Percentiles rank a stretch among this genome's conserved stretches.
Evolutionary conservation across 768 basidiomycete species (phyloP).

Genomic region (Fomitopsis pulvina): DNA sequence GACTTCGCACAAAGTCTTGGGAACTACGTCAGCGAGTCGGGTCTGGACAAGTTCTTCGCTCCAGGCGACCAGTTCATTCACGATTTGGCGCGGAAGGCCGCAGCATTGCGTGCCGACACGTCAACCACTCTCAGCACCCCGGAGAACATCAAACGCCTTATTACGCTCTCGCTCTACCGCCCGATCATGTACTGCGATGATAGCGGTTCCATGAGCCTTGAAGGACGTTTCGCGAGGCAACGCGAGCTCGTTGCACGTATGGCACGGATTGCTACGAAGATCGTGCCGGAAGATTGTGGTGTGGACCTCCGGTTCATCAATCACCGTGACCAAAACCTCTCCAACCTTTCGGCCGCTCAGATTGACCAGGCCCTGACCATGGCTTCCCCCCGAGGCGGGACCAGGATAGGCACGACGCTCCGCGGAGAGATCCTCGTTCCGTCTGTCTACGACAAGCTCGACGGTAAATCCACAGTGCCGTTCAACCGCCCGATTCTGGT

Average conservation of each 20-base stretch:
- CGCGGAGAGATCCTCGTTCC: constrained; percentile 2
- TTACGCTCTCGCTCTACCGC: background rate
- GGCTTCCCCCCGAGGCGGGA: background rate
- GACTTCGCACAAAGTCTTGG: background rate
- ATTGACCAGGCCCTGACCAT: background rate
- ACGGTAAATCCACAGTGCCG: background rate
- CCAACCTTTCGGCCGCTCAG: background rate
- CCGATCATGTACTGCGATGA: constrained; percentile 3
- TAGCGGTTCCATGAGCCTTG: constrained; percentile 2
- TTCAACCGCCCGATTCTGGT: constrained; percentile 6
- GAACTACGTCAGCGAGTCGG: background rate
- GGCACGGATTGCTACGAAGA: constrained; percentile 8
- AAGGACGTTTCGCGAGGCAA: constrained; percentile 3
- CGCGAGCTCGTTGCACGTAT: constrained; percentile 10
- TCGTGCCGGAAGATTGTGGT: constrained; percentile 9
- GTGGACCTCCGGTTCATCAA: constrained; percentile 16
- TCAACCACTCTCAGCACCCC: background rate
- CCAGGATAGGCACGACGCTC: background rate
- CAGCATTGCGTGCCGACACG: background rate
- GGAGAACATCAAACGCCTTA: background rate
- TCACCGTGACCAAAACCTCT: background rate
- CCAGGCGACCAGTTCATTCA: background rate
- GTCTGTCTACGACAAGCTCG: constrained; percentile 3
- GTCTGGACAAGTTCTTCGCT: background rate
- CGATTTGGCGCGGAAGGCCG: background rate